Conservation (phyloP, 768 basidiomycete species). For the Suillus fuscotomentosus region DNA sequence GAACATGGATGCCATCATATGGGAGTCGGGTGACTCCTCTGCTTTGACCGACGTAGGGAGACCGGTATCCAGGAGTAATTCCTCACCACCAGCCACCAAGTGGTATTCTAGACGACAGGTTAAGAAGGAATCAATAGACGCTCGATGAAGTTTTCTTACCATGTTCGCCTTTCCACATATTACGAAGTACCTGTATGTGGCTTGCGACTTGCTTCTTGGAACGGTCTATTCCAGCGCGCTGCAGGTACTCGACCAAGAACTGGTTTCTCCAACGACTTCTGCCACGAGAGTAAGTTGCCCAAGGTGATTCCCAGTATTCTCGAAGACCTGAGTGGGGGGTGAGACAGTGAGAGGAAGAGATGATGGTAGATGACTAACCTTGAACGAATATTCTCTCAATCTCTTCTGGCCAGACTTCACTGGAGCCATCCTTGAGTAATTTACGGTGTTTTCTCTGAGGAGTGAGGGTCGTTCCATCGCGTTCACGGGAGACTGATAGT, state of each 20-base stretch:
- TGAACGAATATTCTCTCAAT: conserved; percentile 78
- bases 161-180: conserved; percentile 87
- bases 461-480: conserved; percentile 38
- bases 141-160: conserved; percentile 38
- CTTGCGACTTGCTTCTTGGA: conserved; percentile 90
- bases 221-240: conserved; percentile 65
- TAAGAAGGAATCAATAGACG: conserved; percentile 6
- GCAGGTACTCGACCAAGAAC: conserved; percentile 79
- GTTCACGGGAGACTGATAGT: conserved; percentile 19
- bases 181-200: conserved; percentile 80
- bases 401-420: conserved; percentile 80
- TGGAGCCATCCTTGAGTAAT: conserved; percentile 76
- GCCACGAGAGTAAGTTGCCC: conserved; percentile 77
- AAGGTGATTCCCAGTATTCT: conserved; percentile 79
- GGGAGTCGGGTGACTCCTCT: conserved; percentile 49
- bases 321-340: conserved; percentile 52
- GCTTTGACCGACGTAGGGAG: conserved; percentile 54
- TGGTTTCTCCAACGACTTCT: conserved; percentile 83
- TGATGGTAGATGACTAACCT: conserved; percentile 38
- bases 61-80: conserved; percentile 52
- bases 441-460: conserved; percentile 83
- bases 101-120: conserved; percentile 55
- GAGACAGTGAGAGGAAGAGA: conserved; percentile 2
- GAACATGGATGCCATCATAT: conserved; percentile 39
- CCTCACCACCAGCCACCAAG: conserved; percentile 79